Base-by-base conservation (phyloP, 345 rosid genomes). In the Carallia pectinifolia region DNA sequence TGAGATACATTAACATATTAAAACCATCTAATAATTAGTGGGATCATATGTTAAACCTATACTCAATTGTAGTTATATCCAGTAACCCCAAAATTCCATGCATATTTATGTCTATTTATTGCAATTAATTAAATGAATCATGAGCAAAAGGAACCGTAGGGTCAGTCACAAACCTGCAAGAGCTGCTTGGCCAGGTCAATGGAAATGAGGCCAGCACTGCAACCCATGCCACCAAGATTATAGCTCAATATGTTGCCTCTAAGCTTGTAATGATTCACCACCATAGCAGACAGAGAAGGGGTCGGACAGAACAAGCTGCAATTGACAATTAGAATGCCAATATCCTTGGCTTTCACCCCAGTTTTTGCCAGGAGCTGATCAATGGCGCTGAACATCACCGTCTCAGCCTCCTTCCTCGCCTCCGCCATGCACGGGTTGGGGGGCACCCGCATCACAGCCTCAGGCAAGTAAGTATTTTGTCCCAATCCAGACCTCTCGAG, bases 401-500 rank as follows among this genome's bases (percentile, higher is more conserved):
- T 64, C 81, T 88, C 93, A 0, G 90, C 89, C 78, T 88, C 93
- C 53, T 76, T 85, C 74, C 93, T 81, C 5, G 90, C 90, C 80
- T 85, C 89, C 0, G 69, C 89, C 89, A 88, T 80, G 62, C 84
- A 79, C 5, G 86, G 90, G 67, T 81, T 86, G 0, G 87, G 84
- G 1, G 93, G 85, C 18, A 77, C 53, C 54, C 80, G 79, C 83
- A 84, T 63, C 81, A 81, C 83, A n/a, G 85, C 93, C 39, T 90
- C 88, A 8, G 98, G 96, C 31, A 81, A 81, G 79, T 90, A 92
- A 0, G 98, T 92, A 17, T 78, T 79, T 58, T 92, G 90, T 7
- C 98, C 98, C 1, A 88, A 68, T 53, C 98, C 96, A 0, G 98
- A 90, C 65, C 92, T 83, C 77, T 88, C 92, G 5, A 92, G 62